Evolutionary conservation across 1,139 yeast genomes (phyloP).

Genomic region (Lodderomyces orthopsilosis): DNA sequence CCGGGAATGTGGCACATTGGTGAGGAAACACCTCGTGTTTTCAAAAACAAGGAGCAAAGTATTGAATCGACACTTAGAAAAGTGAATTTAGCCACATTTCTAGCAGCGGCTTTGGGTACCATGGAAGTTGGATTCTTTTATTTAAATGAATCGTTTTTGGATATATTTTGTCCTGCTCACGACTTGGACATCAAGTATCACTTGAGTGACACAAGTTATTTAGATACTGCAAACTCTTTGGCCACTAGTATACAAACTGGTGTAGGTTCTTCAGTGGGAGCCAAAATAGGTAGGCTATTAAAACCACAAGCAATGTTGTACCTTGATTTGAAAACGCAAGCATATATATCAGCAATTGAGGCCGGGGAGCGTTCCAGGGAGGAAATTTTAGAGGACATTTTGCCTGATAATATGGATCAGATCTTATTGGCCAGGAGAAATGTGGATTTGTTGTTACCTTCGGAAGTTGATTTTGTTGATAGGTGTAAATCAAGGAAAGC

Average conservation of each 20-base stretch:
- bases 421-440: conserved; percentile 24
- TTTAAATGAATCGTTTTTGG: conserved; percentile 78
- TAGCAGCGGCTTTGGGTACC: conserved; percentile 80
- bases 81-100: conserved; percentile 82
- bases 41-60: conserved; percentile 60
- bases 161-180: conserved; percentile 73
- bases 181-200: conserved; percentile 43
- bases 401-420: conserved; percentile 65
- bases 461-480: conserved; percentile 67
- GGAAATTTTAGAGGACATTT: conserved; percentile 72
- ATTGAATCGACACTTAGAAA: conserved; percentile 72
- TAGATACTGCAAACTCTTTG: conserved; percentile 17
- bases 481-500: conserved; percentile 71
- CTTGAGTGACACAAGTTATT: conserved; percentile 24
- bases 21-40: conserved; percentile 54
- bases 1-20: conserved; percentile 70
- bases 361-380: conserved; percentile 65
- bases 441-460: conserved; percentile 49
- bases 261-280: conserved; percentile 37
- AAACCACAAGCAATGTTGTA: conserved; percentile 79
- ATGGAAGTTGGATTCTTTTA: conserved; percentile 85
- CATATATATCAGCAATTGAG: conserved; percentile 83
- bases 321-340: conserved; percentile 90
- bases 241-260: conserved; percentile 41
- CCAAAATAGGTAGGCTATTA: conserved; percentile 54